Conservation (phyloP, 208 protist genomes). For the Wallacemonas sp. region DNA sequence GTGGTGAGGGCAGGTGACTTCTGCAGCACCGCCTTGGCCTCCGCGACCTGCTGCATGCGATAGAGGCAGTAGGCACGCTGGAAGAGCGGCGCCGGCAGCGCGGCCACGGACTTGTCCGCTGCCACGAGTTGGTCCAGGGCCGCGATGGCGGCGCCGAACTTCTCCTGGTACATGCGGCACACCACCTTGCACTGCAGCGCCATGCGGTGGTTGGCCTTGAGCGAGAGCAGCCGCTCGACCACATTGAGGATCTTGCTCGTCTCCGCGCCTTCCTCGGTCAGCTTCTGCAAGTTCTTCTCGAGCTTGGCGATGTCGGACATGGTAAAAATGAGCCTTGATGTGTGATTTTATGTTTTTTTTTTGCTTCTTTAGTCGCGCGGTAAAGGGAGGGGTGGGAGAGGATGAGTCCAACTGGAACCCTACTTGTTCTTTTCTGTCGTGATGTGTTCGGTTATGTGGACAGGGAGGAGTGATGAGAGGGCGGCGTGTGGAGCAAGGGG, state of each 20-base stretch:
- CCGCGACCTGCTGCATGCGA: slow-evolving; percentile 53
- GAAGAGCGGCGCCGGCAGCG: slow-evolving; percentile 43
- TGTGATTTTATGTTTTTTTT: background rate
- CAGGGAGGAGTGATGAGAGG: no score
- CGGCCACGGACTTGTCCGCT: slow-evolving; percentile 5
- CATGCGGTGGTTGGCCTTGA: slow-evolving; percentile 49
- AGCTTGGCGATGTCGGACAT: slow-evolving; percentile 73
- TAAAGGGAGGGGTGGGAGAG: no score
- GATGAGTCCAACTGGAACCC: no score
- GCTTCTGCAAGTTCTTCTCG: slow-evolving; percentile 64
- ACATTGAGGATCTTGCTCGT: slow-evolving; percentile 48
- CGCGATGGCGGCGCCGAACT: slow-evolving; percentile 62
- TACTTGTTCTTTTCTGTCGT: no score
- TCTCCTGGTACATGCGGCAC: slow-evolving; percentile 58
- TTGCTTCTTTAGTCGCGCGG: background rate
- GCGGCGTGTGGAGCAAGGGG: no score
- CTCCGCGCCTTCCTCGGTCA: slow-evolving; percentile 45
- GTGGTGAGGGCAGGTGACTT: slow-evolving; percentile 19
- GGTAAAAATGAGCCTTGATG: background rate
- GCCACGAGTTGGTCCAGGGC: slow-evolving; percentile 49
- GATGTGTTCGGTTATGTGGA: no score
- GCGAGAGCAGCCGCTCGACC: slow-evolving; percentile 69
- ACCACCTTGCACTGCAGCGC: slow-evolving; percentile 76
- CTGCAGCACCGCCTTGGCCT: slow-evolving; percentile 49
- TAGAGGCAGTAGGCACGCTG: slow-evolving; percentile 83